Evolutionary conservation across 2,329 filamentous ascomycete species (phyloP).

Genomic region (Trichophyton schoenleinii): DNA sequence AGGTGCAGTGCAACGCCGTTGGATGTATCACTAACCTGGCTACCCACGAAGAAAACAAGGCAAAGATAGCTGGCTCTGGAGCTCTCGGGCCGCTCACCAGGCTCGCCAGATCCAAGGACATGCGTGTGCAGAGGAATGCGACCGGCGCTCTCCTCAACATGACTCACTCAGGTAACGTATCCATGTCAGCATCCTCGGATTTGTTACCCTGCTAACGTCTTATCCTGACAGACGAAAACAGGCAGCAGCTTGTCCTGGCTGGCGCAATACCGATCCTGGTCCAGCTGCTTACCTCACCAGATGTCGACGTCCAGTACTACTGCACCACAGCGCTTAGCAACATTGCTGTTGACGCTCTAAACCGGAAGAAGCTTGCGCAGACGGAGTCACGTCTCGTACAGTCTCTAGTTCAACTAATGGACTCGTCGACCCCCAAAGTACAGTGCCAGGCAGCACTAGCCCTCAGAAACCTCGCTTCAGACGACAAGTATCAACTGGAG

Average conservation of each 20-base stretch:
- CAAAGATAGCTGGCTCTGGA: constrained; percentile 91
- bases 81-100: constrained; percentile 82
- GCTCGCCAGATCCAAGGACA: constrained; percentile 92
- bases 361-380: constrained; percentile 80
- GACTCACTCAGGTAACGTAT: constrained; percentile 79
- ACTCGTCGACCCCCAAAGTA: constrained; percentile 91
- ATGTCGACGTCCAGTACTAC: constrained; percentile 98
- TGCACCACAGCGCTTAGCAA: constrained; percentile 98
- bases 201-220: constrained; percentile 4
- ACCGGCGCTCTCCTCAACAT: constrained; percentile 95
- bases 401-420: constrained; percentile 90
- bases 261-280: constrained; percentile 97
- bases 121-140: constrained; percentile 95
- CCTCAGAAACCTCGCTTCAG: constrained; percentile 85
- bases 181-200: neutral
- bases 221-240: constrained; percentile 65
- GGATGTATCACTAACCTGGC: constrained; percentile 97
- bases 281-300: constrained; percentile 78
- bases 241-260: constrained; percentile 91
- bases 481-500: constrained; percentile 97
- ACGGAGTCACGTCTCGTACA: constrained; percentile 86
- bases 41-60: constrained; percentile 98
- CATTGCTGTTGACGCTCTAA: constrained; percentile 86
- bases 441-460: constrained; percentile 95
- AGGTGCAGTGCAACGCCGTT: constrained; percentile 97